phyloP scores from a whole-genome alignment of 2,329 filamentous ascomycete genomes.

The Lachnellula occidentalis region DNA sequence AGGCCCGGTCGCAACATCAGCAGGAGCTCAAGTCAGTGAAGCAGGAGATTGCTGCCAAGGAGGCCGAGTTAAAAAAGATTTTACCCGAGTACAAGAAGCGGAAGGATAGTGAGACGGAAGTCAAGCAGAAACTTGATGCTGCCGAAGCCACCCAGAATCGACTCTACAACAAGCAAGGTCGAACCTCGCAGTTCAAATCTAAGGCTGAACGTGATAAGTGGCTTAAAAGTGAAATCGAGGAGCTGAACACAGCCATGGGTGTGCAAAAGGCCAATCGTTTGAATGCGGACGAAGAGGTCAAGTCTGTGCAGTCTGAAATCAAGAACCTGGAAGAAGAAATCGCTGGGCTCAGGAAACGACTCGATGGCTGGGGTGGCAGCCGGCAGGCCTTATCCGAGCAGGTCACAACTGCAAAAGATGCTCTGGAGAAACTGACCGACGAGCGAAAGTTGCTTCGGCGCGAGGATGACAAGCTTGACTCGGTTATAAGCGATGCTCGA shows the following conservation, averaged over 20 bases:
- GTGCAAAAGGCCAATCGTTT: conserved; percentile 79
- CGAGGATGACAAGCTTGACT: conserved; percentile 81
- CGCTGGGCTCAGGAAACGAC: conserved; percentile 59
- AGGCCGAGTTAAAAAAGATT: conserved; percentile 69
- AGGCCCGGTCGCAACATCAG: conserved; percentile 65
- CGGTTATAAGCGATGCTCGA: conserved; percentile 67
- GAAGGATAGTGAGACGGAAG: conserved; percentile 65
- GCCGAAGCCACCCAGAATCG: conserved; percentile 71
- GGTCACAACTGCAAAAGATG: conserved; percentile 71
- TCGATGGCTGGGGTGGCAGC: conserved; percentile 74
- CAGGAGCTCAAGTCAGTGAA: conserved; percentile 67
- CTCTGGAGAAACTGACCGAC: conserved; percentile 73
- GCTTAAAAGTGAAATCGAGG: conserved; percentile 73
- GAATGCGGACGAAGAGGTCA: conserved; percentile 79
- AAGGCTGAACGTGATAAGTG: conserved; percentile 85
- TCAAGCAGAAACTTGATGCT: conserved; percentile 67
- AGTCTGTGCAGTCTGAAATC: conserved; percentile 66
- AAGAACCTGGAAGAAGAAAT: conserved; percentile 67
- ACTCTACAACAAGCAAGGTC: conserved; percentile 86
- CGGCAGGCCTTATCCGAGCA: conserved; percentile 68
- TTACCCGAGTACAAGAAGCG: conserved; percentile 70
- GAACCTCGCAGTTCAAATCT: conserved; percentile 79
- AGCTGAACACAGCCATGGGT: conserved; percentile 69
- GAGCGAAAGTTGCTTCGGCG: conserved; percentile 83
- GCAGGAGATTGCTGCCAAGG: conserved; percentile 67